These are phyloP conservation scores for sweet orange (Citrus sinensis) DNA, from an alignment of 345 rosid genomes.

Conservation along the genomic window DVS_A1.0 CM039169.1:13460501-13461000, in stretches of 20 bases:
- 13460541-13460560: conserved; percentile 64
- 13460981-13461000: not conserved
- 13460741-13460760: not conserved
- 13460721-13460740: conserved; percentile 12
- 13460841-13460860: conserved; percentile 81
- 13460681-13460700: conserved; percentile 64
- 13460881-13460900: conserved; percentile 59
- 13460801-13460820: conserved; percentile 68
- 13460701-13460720: conserved; percentile 40
- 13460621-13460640: conserved; percentile 86
- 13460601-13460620: conserved; percentile 80
- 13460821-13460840: conserved; percentile 75
- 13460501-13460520: conserved; percentile 60
- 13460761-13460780: not conserved
- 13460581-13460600: conserved; percentile 82
- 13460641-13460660: conserved; percentile 91
- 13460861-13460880: conserved; percentile 86
- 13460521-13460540: conserved; percentile 55
- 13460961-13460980: not conserved
- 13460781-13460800: conserved; percentile 59
- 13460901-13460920: conserved; percentile 79
- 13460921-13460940: conserved; percentile 58
- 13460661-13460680: conserved; percentile 93
- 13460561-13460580: conserved; percentile 62
- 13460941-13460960: not conserved